phyloP scores from a whole-genome alignment of 192 early-diverging fungal genomes.

The Coemansia furcata region DNA sequence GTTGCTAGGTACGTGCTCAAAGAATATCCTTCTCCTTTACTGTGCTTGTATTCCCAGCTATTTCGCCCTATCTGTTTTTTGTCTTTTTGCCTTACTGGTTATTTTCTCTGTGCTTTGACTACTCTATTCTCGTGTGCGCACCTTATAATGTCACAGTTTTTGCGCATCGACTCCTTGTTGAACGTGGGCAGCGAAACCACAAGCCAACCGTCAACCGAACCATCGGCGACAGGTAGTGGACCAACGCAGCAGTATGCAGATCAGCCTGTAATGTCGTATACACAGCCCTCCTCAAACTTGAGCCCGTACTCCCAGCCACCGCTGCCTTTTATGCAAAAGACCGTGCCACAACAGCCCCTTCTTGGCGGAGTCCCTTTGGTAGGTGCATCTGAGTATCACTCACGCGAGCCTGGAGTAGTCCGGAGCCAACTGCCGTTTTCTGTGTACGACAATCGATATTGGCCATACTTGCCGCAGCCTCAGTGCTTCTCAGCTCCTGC shows the following conservation, averaged over 20 bases:
- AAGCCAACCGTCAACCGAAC: neutral
- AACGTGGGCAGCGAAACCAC: slow-evolving; percentile 7
- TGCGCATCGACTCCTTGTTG: slow-evolving; percentile 23
- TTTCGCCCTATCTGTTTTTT: neutral
- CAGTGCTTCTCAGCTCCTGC: neutral
- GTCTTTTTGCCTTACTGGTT: neutral
- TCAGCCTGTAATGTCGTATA: neutral
- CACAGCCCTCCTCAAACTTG: neutral
- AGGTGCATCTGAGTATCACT: neutral
- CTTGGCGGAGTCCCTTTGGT: neutral
- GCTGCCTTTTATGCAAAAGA: neutral
- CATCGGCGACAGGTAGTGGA: neutral
- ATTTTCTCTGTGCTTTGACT: neutral
- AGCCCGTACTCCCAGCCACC: neutral
- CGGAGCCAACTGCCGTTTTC: slow-evolving; percentile 15
- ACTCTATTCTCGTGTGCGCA: neutral
- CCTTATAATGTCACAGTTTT: slow-evolving; percentile 13
- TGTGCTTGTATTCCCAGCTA: neutral
- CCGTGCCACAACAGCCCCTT: neutral
- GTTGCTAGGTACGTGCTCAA: neutral
- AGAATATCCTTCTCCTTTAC: neutral
- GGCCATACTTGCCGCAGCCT: slow-evolving; percentile 21
- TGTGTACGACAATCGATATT: slow-evolving; percentile 27
- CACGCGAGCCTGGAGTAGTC: neutral
- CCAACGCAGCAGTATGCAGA: neutral